Conservation (phyloP, 192 early-diverging fungal species). For the Thamnidium elegans region DNA sequence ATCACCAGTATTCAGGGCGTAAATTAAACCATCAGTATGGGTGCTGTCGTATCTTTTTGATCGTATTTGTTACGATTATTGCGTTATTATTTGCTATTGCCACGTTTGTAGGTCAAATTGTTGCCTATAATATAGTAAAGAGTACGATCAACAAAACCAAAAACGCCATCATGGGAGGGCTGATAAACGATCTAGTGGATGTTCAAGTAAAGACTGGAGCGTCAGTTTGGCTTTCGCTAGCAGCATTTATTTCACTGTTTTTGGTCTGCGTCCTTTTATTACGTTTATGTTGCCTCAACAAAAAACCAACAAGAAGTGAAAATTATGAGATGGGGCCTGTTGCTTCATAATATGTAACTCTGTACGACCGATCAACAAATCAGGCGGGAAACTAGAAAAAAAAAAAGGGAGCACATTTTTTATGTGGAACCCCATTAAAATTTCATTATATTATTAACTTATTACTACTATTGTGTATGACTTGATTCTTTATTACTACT, state of each 20-base stretch:
- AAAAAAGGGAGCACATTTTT: neutral
- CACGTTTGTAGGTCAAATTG: slow-evolving; percentile 2
- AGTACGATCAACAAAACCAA: slow-evolving; percentile 8
- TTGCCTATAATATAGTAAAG: neutral
- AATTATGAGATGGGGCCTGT: slow-evolving; percentile 8
- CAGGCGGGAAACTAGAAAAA: too few species aligned
- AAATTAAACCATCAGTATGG: neutral
- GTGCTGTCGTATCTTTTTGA: neutral
- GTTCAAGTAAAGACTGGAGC: neutral
- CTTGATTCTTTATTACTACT: neutral
- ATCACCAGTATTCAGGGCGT: too few species aligned
- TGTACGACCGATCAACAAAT: neutral
- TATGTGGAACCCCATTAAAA: slow-evolving; percentile 4
- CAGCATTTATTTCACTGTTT: neutral
- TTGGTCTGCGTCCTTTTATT: neutral
- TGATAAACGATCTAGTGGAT: neutral
- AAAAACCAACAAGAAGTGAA: neutral
- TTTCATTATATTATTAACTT: slow-evolving; percentile 10
- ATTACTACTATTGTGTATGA: neutral
- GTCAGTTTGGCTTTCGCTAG: neutral
- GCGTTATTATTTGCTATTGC: slow-evolving; percentile 8
- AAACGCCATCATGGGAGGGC: neutral
- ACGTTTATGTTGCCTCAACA: slow-evolving; percentile 2
- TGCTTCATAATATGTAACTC: neutral
- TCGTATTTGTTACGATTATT: neutral